A percentile compares a stretch with the other conserved stretches of the same genome.
Evolutionary conservation across 164 flowering plant species (phyloP).

Genomic region (Santalum album): DNA sequence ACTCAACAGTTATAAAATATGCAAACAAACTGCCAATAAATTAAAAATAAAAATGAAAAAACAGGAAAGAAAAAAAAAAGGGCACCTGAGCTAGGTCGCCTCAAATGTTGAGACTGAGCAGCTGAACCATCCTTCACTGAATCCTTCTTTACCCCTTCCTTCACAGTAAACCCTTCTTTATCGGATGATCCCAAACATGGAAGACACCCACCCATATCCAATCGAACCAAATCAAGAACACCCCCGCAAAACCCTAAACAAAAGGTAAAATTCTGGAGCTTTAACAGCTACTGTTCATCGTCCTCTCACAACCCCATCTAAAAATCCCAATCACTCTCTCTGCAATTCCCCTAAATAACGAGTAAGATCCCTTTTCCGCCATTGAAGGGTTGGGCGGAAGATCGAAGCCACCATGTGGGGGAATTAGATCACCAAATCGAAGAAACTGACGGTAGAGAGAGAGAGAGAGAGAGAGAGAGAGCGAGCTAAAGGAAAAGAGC

Average conservation of each 20-base stretch:
- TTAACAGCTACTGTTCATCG: neutral
- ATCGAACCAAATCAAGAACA: conserved; percentile 19
- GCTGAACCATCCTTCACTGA: conserved; percentile 40
- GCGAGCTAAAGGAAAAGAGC: too few species aligned
- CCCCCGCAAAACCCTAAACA: conserved; percentile 6
- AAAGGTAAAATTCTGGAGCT: neutral
- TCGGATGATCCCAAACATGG: conserved; percentile 53
- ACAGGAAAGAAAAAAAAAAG: neutral
- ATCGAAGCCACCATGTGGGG: conserved; percentile 14
- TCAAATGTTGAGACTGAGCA: conserved; percentile 40
- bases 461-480: conserved; percentile 24
- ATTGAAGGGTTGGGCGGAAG: conserved; percentile 14
- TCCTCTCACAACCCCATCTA: conserved; percentile 9
- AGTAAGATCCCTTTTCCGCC: conserved; percentile 7
- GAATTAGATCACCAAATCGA: conserved; percentile 49
- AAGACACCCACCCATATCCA: conserved; percentile 62
- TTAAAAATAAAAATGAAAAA: neutral
- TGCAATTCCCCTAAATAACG: conserved; percentile 9
- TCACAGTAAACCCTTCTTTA: conserved; percentile 30
- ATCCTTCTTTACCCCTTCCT: conserved; percentile 44
- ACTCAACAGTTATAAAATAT: neutral
- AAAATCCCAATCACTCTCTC: too few species aligned
- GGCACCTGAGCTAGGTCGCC: conserved; percentile 41
- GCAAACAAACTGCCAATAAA: neutral
- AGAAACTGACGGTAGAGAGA: conserved; percentile 24